phyloP scores from a whole-genome alignment of 345 rosid species.

The Sapria himalayana region DNA sequence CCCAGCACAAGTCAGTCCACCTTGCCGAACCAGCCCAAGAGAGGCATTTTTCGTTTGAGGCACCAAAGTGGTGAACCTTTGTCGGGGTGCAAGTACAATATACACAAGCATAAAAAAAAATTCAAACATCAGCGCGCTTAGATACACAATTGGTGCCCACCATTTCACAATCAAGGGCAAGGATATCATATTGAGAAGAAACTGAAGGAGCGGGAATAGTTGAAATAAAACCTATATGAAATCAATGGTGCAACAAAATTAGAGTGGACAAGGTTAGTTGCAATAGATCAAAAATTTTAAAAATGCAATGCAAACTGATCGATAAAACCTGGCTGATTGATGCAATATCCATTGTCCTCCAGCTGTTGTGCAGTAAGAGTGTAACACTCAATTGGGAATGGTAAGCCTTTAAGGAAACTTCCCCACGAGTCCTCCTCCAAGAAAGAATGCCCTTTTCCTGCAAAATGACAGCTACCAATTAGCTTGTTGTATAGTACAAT shows the following conservation, averaged over 20 bases:
- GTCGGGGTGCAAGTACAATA: no score
- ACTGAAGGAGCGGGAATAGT: conserved; percentile 57
- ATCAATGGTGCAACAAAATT: no score
- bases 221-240: conserved; percentile 32
- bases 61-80: no score
- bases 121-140: no score
- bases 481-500: no score
- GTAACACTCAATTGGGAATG: conserved; percentile 61
- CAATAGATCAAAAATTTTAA: neutral
- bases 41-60: no score
- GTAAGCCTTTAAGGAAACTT: conserved; percentile 38
- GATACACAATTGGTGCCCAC: no score
- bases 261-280: no score
- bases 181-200: conserved; percentile 24
- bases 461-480: conserved; percentile 8
- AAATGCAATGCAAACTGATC: conserved; percentile 1
- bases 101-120: no score
- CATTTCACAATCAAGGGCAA: conserved; percentile 98
- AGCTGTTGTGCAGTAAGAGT: conserved; percentile 52
- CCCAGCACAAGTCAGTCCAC: no score
- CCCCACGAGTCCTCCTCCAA: conserved; percentile 12
- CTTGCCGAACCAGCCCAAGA: no score
- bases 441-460: conserved; percentile 15
- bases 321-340: conserved; percentile 32
- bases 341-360: conserved; percentile 60